Conservation (phyloP, 495 filamentous ascomycete genomes). For the Umbilicaria muhlenbergii region DNA sequence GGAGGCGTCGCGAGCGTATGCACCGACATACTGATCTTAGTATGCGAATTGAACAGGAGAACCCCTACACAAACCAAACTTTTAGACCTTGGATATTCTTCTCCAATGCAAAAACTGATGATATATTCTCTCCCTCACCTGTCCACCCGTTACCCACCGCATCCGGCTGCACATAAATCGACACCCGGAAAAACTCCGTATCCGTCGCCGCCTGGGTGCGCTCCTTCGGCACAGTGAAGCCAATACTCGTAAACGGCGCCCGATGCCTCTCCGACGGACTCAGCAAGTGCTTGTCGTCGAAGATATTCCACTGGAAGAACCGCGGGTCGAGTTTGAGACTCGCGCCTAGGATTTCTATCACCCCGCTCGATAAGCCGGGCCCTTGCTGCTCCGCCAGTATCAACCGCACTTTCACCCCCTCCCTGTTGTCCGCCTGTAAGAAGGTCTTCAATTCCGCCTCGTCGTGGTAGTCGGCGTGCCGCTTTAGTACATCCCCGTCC, state of each 20-base stretch:
- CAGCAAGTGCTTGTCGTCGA: constrained; percentile 8
- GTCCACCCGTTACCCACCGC: constrained; percentile 12
- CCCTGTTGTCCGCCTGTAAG: not conserved
- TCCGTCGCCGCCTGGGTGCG: constrained; percentile 5
- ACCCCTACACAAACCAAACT: constrained; percentile 2
- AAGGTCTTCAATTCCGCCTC: constrained; percentile 7
- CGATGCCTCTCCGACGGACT: constrained; percentile 12
- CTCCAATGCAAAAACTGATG: too few relatives aligned
- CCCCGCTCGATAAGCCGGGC: constrained; percentile 1
- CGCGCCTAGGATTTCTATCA: constrained; percentile 13
- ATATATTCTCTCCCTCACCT: constrained; percentile 2
- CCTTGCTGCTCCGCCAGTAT: constrained; percentile 10
- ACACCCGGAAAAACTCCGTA: constrained; percentile 13
- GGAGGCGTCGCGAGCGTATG: constrained; percentile 14
- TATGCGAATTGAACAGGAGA: constrained; percentile 13
- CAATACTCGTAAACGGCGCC: constrained; percentile 10
- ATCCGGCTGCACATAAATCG: constrained; percentile 11
- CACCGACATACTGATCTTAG: constrained; percentile 8
- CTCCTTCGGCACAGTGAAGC: constrained; percentile 9
- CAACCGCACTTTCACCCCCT: constrained; percentile 9
- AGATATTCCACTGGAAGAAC: constrained; percentile 14
- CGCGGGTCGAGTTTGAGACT: constrained; percentile 12
- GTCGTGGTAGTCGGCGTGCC: constrained; percentile 10
- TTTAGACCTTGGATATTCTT: not conserved
- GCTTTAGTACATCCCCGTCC: not conserved